Base-by-base conservation (phyloP, 2,329 filamentous ascomycete species). In the Botrytis paeoniae region DNA sequence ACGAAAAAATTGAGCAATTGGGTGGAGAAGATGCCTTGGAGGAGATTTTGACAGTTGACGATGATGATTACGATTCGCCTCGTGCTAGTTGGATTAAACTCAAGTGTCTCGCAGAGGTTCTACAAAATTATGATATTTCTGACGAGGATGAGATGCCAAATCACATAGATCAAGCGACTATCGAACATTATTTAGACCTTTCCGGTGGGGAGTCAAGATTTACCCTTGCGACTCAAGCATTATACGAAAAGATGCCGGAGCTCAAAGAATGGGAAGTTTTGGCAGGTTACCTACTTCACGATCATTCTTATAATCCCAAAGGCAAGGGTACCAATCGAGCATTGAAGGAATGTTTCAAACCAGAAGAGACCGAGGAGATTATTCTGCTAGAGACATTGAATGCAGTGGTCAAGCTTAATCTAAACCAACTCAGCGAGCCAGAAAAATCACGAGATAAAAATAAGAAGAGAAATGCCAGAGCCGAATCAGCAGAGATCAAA, bases 261-360 rank as follows among this genome's bases (percentile, higher is more conserved):
- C 87, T 98, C 43, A 89, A 90, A 77, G 90, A 94, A 73, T 99
- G 96, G 96, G 93, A 97, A 80, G 87, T 92, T 7, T 83, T 99
- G 73, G 92, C 94, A 39, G 94, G 94, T 25, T 99, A 98, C 81
- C 87, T 99, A 10, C 85, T 99, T 2, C 97, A 93, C 80, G 96
- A 99, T 79, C 95, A 98, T 81, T 96, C 94, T 72, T 83, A 86
- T 22, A 87, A 83, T 75, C 80, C 83, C 84, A 90, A 87, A 41
- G 88, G 90, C 74, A 74, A 93, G 77, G 92, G 92, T 60, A 90
- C 95, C 8, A 86, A 88, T 39, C 87, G 74, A n/a, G 76, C 77
- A 4, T 66, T 81, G n/a, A 78, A 75, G 62, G 76, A 76, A 54
- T 69, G 75, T 25, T 79, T 79, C 68, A 78, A 77, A 66, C 78